Percentiles rank a stretch among this genome's conserved stretches.
Evolutionary conservation across 495 filamentous ascomycete genomes (phyloP).

Genomic region (Daldinia bambusicola): DNA sequence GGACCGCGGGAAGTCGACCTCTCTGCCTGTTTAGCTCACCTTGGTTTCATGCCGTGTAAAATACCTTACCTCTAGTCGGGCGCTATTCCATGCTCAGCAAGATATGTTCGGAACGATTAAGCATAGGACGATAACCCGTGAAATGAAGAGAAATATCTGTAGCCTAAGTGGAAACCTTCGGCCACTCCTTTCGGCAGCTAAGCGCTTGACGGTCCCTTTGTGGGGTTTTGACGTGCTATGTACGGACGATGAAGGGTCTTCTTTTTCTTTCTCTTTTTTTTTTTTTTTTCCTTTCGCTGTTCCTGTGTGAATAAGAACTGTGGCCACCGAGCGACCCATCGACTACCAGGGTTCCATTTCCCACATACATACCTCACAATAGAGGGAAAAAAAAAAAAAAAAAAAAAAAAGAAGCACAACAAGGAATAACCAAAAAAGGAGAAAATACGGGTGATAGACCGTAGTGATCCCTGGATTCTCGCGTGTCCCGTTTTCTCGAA

Average conservation of each 20-base stretch:
- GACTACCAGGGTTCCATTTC: slow-evolving; percentile 7
- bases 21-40: not conserved
- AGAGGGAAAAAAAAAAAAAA: not conserved
- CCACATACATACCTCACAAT: slow-evolving; percentile 6
- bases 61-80: slow-evolving; percentile 7
- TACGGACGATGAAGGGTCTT: slow-evolving; percentile 19
- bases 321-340: slow-evolving; percentile 19
- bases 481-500: slow-evolving; percentile 36
- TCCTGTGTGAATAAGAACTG: slow-evolving; percentile 5
- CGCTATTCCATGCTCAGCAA: slow-evolving; percentile 30
- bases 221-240: slow-evolving; percentile 29
- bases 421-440: not conserved
- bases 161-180: slow-evolving; percentile 38
- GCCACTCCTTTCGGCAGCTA: slow-evolving; percentile 38
- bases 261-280: not conserved
- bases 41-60: not conserved
- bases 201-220: slow-evolving; percentile 31
- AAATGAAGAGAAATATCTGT: slow-evolving; percentile 32
- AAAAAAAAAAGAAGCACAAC: not conserved
- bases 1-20: not conserved
- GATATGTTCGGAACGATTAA: slow-evolving; percentile 18
- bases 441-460: slow-evolving; percentile 8
- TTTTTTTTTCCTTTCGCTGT: not conserved
- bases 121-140: slow-evolving; percentile 21
- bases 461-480: slow-evolving; percentile 19